phyloP scores from a whole-genome alignment of 1,284 basidiomycete genomes.

The Rhodotorula glutinis region DNA sequence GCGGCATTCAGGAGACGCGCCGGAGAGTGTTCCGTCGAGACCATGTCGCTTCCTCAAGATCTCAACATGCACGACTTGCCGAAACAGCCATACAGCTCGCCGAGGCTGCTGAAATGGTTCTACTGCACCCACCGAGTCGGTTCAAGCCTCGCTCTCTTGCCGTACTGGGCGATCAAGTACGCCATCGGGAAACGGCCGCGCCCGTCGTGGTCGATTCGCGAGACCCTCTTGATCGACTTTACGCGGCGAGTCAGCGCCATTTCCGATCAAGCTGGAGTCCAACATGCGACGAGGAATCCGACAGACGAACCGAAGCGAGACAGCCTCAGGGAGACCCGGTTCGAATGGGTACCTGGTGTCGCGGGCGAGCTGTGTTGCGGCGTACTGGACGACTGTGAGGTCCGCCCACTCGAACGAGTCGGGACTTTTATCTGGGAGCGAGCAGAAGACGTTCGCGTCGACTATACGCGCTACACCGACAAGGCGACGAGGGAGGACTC shows the following conservation, averaged over 20 bases:
- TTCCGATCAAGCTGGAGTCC: conserved; percentile 31
- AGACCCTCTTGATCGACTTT: conserved; percentile 32
- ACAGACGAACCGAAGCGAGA: conserved; percentile 15
- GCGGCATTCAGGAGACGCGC: too few relatives aligned
- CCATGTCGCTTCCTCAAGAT: conserved; percentile 27
- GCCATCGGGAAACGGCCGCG: conserved; percentile 17
- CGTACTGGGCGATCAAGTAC: conserved; percentile 34
- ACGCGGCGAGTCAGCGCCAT: conserved; percentile 28
- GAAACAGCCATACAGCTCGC: conserved; percentile 21
- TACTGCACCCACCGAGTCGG: conserved; percentile 34
- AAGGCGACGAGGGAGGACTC: conserved; percentile 10
- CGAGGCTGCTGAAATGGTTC: conserved; percentile 24
- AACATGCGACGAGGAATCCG: conserved; percentile 30
- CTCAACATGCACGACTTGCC: conserved; percentile 27
- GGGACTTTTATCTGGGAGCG: conserved; percentile 36
- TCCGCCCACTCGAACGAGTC: conserved; percentile 26
- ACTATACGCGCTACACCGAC: not conserved
- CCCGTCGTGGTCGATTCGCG: conserved; percentile 26
- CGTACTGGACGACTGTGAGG: conserved; percentile 16
- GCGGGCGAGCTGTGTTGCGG: conserved; percentile 19
- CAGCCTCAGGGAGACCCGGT: conserved; percentile 30
- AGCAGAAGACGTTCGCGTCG: conserved; percentile 6
- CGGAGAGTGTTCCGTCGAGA: not conserved
- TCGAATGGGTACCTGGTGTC: conserved; percentile 32
- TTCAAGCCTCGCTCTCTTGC: conserved; percentile 24